Evolutionary conservation across 805 yeast species (phyloP), one percentile per base, ranked within the genome.

Genomic region (Candida piceae): DNA sequence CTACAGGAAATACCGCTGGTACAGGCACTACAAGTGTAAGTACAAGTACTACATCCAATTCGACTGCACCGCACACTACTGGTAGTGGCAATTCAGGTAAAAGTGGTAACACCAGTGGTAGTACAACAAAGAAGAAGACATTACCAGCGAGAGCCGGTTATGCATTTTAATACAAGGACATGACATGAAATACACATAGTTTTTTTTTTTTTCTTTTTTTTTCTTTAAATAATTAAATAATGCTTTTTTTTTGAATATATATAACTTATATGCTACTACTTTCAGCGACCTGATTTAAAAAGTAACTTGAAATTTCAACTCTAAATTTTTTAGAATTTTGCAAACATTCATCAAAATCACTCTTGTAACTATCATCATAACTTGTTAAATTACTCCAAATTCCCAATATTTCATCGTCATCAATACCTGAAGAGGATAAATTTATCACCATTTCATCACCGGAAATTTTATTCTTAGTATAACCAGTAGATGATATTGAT

Each of bases 401-500:
- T 4, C 86, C 83, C 16, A 78, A 74, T 18, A 83, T 67, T 45
- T 73, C 73, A 52, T 75, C 70, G 42, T 73, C 72, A 45, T 73
- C 73, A 52, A 75, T 69, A 42, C 72, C 72, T 56, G 74, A 68
- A 42, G 22, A 20, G 22, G 71, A 76, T n/a, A 46, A 35, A 30
- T 57, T 73, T 65, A 34, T 46, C 16, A 51, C 31, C n/a, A 52
- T 18, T 28, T 56, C 59, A 13, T 42, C 40, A 6, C 17, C 16
- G 9, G 5, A 6, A 5, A 35, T 40, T 4, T 32, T 35, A 5
- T 40, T 34, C 16, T 35, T 37, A 5, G 34, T 29, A 24, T 50
- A 45, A 2, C 86, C 84, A 43, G 81, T 70, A 7, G 87, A 74
- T 1, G 88, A 89, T 42, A 88, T 64, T 52, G 89, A 95, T 38